A percentile compares a stretch with the other conserved stretches of the same genome.
phyloP scores from a whole-genome alignment of 345 rosid species.

The Brassica carinata region DNA sequence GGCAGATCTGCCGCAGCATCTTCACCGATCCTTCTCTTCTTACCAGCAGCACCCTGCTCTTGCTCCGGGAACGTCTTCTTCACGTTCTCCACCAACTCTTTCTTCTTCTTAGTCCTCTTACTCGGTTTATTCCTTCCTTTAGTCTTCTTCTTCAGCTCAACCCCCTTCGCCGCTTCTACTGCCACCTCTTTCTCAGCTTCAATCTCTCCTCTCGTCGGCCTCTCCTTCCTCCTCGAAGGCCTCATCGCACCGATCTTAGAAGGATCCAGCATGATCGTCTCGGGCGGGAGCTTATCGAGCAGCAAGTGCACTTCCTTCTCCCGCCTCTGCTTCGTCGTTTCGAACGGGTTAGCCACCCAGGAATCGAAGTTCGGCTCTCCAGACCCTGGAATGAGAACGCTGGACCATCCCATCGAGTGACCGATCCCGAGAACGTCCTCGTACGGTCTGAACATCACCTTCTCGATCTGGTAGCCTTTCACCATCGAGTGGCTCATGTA shows the following conservation, averaged over 20 bases:
- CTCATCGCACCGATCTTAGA: constrained; percentile 78
- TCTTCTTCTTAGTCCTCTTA: constrained; percentile 63
- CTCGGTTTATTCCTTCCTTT: constrained; percentile 87
- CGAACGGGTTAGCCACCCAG: constrained; percentile 93
- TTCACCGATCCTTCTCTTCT: constrained; percentile 59
- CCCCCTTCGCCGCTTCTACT: constrained; percentile 56
- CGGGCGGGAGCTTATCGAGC: constrained; percentile 94
- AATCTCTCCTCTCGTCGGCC: constrained; percentile 53
- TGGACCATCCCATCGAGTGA: constrained; percentile 95
- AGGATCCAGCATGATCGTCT: constrained; percentile 89
- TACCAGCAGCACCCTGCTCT: constrained; percentile 42
- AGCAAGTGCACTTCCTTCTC: constrained; percentile 85
- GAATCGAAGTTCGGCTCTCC: constrained; percentile 96
- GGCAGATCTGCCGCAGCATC: constrained; percentile 59
- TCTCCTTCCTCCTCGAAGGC: constrained; percentile 59
- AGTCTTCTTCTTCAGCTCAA: constrained; percentile 64
- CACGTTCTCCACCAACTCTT: constrained; percentile 51
- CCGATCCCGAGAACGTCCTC: constrained; percentile 87
- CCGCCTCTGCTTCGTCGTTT: constrained; percentile 79
- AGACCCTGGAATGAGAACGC: constrained; percentile 84
- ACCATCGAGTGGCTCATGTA: constrained; percentile 79
- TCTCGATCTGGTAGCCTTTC: constrained; percentile 79
- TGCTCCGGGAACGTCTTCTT: constrained; percentile 78
- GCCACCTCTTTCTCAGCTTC: constrained; percentile 75
- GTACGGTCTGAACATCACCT: constrained; percentile 76